These are phyloP conservation scores for Stemphylium vesicarium DNA, from an alignment of 2,329 filamentous ascomycete species.

Conservation along the genomic window DNA sequence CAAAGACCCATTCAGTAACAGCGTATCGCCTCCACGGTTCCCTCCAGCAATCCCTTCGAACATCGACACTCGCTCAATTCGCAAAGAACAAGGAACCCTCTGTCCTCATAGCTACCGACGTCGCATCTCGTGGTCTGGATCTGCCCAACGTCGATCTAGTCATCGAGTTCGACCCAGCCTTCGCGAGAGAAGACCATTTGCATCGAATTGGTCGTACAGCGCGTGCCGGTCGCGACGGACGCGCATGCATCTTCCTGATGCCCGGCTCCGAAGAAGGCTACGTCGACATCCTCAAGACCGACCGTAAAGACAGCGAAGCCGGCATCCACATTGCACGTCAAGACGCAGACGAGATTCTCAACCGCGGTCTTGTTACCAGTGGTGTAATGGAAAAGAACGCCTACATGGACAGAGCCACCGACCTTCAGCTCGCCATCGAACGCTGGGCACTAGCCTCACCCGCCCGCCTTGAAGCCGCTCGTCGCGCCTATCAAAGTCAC, in stretches of 20 bases:
- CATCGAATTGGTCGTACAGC: constrained; percentile 95
- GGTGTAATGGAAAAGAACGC: constrained; percentile 53
- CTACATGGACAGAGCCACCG: constrained; percentile 71
- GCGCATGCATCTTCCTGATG: constrained; percentile 86
- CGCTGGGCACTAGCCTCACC: constrained; percentile 69
- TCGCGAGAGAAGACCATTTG: constrained; percentile 89
- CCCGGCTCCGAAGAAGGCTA: constrained; percentile 94
- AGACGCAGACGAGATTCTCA: constrained; percentile 70
- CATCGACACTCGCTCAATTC: constrained; percentile 83
- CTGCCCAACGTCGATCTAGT: constrained; percentile 94
- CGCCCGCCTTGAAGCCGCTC: constrained; percentile 77
- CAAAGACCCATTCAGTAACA: constrained; percentile 76
- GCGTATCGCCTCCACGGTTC: constrained; percentile 92
- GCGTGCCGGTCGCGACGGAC: constrained; percentile 85
- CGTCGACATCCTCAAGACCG: constrained; percentile 75
- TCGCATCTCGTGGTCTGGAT: constrained; percentile 93
- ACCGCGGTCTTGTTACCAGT: constrained; percentile 64
- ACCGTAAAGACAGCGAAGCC: constrained; percentile 68
- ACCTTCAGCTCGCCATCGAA: constrained; percentile 70
- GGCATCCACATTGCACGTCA: constrained; percentile 63
- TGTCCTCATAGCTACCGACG: constrained; percentile 91
- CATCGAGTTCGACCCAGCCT: constrained; percentile 94
- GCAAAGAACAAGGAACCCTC: constrained; percentile 74
- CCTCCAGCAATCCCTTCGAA: constrained; percentile 84
- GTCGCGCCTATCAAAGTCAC: constrained; percentile 88